Conservation (phyloP, 129 eudicot genomes). For the Artemisia annua region DNA sequence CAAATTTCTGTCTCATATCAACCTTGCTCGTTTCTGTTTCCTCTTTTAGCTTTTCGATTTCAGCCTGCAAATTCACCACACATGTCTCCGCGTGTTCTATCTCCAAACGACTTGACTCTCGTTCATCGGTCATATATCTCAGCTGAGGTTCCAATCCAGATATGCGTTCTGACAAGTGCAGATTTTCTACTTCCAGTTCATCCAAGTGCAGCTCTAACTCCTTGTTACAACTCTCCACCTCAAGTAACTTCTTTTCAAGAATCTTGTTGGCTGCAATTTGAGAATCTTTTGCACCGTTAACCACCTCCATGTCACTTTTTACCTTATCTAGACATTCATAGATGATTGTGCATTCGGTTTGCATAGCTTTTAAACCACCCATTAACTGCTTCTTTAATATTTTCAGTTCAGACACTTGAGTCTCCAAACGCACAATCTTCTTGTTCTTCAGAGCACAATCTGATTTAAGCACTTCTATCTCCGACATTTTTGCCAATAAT, state of each 20-base stretch:
- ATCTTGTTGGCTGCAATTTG: conserved; percentile 47
- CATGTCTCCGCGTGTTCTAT: conserved; percentile 54
- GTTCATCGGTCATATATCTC: conserved; percentile 62
- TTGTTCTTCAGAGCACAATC: conserved; percentile 43
- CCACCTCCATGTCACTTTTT: conserved; percentile 40
- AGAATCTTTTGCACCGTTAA: conserved; percentile 39
- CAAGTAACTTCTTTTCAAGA: conserved; percentile 47
- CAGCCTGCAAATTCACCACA: conserved; percentile 40
- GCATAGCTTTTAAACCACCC: conserved; percentile 44
- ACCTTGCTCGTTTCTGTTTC: conserved; percentile 50
- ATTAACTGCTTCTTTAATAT: conserved; percentile 35
- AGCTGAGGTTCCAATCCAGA: conserved; percentile 74
- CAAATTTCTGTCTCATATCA: conserved; percentile 50
- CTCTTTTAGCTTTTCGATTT: conserved; percentile 46
- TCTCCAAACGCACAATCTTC: conserved; percentile 47
- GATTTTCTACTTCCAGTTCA: conserved; percentile 60
- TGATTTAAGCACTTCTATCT: conserved; percentile 47
- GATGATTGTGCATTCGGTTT: conserved; percentile 43
- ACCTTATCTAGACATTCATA: conserved; percentile 38
- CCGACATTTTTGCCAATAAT: conserved; percentile 39
- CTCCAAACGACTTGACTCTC: conserved; percentile 59
- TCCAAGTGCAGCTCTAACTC: conserved; percentile 50
- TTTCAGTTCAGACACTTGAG: conserved; percentile 47
- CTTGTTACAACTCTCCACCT: conserved; percentile 52
- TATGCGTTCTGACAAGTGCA: conserved; percentile 62